Evolutionary conservation across 768 basidiomycete species (phyloP).

Genomic region (Rhodotorula diobovata): DNA sequence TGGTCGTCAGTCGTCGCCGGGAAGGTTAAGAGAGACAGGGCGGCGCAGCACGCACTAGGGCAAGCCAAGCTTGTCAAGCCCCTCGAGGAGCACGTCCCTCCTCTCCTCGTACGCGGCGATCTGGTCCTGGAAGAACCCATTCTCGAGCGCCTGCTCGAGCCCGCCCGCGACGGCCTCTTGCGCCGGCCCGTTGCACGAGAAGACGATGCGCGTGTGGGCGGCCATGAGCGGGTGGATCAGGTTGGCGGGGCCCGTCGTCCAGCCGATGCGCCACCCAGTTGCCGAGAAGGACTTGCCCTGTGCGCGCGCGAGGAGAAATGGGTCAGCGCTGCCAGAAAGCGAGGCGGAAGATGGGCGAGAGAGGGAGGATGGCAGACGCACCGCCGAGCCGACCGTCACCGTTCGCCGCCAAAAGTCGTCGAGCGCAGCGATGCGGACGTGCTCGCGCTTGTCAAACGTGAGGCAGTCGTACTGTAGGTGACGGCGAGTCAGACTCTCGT

Average conservation of each 20-base stretch:
- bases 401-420: conserved; percentile 99
- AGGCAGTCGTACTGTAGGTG: conserved; percentile 78
- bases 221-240: conserved; percentile 58
- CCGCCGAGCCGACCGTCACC: conserved; percentile 67
- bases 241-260: conserved; percentile 73
- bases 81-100: conserved; percentile 64
- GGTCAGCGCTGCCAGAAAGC: no score
- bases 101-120: conserved; percentile 72
- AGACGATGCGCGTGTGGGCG: conserved; percentile 83
- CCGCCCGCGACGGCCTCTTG: conserved; percentile 62
- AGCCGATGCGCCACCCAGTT: conserved; percentile 96
- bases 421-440: conserved; percentile 85
- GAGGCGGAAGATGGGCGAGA: background rate
- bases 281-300: conserved; percentile 52
- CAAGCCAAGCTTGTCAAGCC: conserved; percentile 65
- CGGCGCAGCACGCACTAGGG: conserved; percentile 26
- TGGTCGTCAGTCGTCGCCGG: background rate
- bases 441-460: conserved; percentile 72
- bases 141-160: conserved; percentile 70
- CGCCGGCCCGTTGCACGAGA: conserved; percentile 55
- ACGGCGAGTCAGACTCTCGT: conserved; percentile 5
- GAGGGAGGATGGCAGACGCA: background rate
- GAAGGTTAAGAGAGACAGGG: background rate
- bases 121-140: conserved; percentile 73
- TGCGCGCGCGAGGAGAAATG: no score